phyloP scores from a whole-genome alignment of 345 rosid species.

The Lepidium africanum region DNA sequence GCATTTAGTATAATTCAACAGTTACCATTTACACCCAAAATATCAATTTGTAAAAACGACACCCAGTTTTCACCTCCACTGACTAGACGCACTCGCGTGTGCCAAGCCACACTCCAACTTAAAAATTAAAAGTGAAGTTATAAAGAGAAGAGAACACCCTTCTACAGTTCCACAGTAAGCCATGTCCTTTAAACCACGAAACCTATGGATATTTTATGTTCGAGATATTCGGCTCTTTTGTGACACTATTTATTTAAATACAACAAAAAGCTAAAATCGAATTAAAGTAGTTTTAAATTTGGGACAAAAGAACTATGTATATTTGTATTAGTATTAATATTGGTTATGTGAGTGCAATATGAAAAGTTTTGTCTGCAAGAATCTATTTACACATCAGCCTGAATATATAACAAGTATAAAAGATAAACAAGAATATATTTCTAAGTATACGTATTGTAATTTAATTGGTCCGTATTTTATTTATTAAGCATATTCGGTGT shows the following conservation, averaged over 20 bases:
- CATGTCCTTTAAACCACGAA: conserved; percentile 4
- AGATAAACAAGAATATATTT: conserved; percentile 29
- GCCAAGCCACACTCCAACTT: background rate
- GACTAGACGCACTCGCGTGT: conserved; percentile 19
- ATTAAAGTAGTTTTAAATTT: background rate
- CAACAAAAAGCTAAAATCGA: background rate
- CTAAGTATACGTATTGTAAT: conserved; percentile 16
- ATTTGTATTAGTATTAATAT: background rate
- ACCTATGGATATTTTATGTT: conserved; percentile 2
- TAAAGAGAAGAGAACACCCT: too few species aligned
- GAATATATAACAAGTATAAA: conserved; percentile 15
- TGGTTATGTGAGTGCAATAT: background rate
- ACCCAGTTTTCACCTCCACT: conserved; percentile 13
- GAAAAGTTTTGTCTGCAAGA: background rate
- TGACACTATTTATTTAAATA: background rate
- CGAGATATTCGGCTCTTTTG: conserved; percentile 5
- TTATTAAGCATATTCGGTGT: too few species aligned
- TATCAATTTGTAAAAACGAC: background rate
- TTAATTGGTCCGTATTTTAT: background rate
- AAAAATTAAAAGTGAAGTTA: too few species aligned
- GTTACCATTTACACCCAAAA: too few species aligned
- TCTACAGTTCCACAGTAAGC: too few species aligned
- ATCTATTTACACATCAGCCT: conserved; percentile 29
- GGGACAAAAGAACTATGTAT: background rate
- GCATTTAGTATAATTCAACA: too few species aligned